These are phyloP conservation scores for Hericium coralloides DNA, from an alignment of 768 basidiomycete species.

Conservation along the genomic window DNA sequence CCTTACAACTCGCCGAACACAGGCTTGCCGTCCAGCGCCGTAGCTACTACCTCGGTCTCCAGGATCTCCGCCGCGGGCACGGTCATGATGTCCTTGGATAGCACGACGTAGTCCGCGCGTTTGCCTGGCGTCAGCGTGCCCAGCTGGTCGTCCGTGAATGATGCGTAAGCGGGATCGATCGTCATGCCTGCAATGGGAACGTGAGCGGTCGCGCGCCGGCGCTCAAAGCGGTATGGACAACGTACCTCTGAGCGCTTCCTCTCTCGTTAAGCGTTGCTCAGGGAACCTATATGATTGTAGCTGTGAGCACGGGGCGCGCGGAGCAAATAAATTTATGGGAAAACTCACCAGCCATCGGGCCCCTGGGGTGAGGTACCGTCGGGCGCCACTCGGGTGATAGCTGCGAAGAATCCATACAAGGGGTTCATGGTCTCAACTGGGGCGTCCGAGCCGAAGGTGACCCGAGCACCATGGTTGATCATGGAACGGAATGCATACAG, in stretches of 20 bases:
- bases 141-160: conserved; percentile 61
- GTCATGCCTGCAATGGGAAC: conserved; percentile 58
- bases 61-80: conserved; percentile 52
- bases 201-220: not conserved
- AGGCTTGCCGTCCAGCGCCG: conserved; percentile 66
- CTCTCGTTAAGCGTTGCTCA: conserved; percentile 63
- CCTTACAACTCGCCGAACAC: conserved; percentile 33
- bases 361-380: conserved; percentile 77
- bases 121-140: conserved; percentile 79
- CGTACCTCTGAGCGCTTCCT: conserved; percentile 70
- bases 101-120: conserved; percentile 77
- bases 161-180: conserved; percentile 79
- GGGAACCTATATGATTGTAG: conserved; percentile 53
- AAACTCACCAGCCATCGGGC: conserved; percentile 65
- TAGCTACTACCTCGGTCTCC: conserved; percentile 57
- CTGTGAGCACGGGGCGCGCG: not conserved
- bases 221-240: not conserved
- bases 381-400: conserved; percentile 63
- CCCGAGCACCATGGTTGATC: conserved; percentile 51
- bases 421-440: conserved; percentile 88
- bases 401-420: conserved; percentile 80
- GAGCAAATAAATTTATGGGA: not conserved
- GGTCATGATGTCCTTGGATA: conserved; percentile 76
- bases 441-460: conserved; percentile 82
- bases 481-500: conserved; percentile 83